phyloP scores from a whole-genome alignment of 2,329 filamentous ascomycete genomes.

The Metarhizium guizhouense region DNA sequence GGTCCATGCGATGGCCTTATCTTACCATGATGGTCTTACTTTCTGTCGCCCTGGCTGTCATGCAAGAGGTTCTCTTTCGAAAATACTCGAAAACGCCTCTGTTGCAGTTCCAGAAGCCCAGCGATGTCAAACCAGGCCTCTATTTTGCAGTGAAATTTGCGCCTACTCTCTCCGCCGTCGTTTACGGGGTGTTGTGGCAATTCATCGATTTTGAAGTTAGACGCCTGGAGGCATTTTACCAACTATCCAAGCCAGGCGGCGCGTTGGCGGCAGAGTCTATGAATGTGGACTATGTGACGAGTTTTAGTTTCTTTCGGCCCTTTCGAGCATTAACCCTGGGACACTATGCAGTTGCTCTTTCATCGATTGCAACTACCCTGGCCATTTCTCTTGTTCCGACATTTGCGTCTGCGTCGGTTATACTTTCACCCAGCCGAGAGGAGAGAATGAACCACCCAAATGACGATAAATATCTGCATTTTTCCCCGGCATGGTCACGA shows the following conservation, averaged over 20 bases:
- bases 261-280: slow-evolving; percentile 57
- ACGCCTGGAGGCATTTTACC: slow-evolving; percentile 58
- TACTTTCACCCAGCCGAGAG: slow-evolving; percentile 43
- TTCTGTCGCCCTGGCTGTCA: slow-evolving; percentile 41
- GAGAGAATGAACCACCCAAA: slow-evolving; percentile 32
- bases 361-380: slow-evolving; percentile 54
- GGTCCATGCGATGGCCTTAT: slow-evolving; percentile 56
- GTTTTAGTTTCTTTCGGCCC: slow-evolving; percentile 56
- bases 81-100: slow-evolving; percentile 35
- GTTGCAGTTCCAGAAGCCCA: slow-evolving; percentile 39
- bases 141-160: slow-evolving; percentile 58
- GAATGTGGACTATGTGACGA: slow-evolving; percentile 66
- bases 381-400: slow-evolving; percentile 63
- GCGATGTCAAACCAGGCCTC: slow-evolving; percentile 37
- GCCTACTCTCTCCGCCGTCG: slow-evolving; percentile 52
- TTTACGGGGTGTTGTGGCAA: slow-evolving; percentile 58
- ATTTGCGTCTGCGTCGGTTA: slow-evolving; percentile 53
- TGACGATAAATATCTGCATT: slow-evolving; percentile 42
- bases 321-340: slow-evolving; percentile 50
- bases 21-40: slow-evolving; percentile 43
- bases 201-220: slow-evolving; percentile 57
- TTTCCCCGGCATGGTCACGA: slow-evolving; percentile 52
- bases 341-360: slow-evolving; percentile 61
- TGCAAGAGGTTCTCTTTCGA: slow-evolving; percentile 47
- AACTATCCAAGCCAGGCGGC: slow-evolving; percentile 51